phyloP scores from a whole-genome alignment of 1,139 yeast species.

The Blastobotrys proliferans region DNA sequence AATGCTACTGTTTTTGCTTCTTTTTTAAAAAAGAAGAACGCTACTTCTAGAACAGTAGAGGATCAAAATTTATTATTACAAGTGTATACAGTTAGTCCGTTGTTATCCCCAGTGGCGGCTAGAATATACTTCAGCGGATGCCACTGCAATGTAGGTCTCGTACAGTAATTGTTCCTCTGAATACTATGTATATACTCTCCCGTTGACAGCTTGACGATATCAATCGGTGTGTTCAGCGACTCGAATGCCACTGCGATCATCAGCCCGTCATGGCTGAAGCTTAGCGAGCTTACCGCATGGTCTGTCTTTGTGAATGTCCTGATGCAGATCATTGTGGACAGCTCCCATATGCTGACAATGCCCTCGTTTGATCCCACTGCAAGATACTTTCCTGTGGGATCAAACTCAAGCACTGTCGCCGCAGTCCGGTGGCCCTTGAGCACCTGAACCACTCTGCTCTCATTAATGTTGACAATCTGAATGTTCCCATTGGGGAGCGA shows the following conservation, averaged over 20 bases:
- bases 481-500: slow-evolving; percentile 37
- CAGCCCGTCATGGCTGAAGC: slow-evolving; percentile 36
- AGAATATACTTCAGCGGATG: slow-evolving; percentile 32
- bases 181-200: slow-evolving; percentile 28
- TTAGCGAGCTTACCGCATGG: slow-evolving; percentile 30
- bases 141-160: slow-evolving; percentile 30
- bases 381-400: slow-evolving; percentile 54
- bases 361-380: slow-evolving; percentile 71
- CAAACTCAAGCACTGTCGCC: slow-evolving; percentile 48
- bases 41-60: not conserved
- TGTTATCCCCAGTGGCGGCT: slow-evolving; percentile 31
- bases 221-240: slow-evolving; percentile 26
- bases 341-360: slow-evolving; percentile 58
- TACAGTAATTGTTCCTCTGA: slow-evolving; percentile 14
- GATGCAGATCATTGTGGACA: slow-evolving; percentile 44
- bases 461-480: slow-evolving; percentile 18
- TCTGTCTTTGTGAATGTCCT: slow-evolving; percentile 47
- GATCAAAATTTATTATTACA: not conserved
- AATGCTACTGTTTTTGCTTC: not conserved
- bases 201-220: slow-evolving; percentile 30
- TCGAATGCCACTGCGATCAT: slow-evolving; percentile 32
- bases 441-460: slow-evolving; percentile 24
- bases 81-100: slow-evolving; percentile 18
- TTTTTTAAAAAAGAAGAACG: not conserved
- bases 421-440: slow-evolving; percentile 53